Evolutionary conservation across 2,329 filamentous ascomycete genomes (phyloP), one percentile per base, ranked within the genome.

Genomic region (Fusarium austroafricanum): DNA sequence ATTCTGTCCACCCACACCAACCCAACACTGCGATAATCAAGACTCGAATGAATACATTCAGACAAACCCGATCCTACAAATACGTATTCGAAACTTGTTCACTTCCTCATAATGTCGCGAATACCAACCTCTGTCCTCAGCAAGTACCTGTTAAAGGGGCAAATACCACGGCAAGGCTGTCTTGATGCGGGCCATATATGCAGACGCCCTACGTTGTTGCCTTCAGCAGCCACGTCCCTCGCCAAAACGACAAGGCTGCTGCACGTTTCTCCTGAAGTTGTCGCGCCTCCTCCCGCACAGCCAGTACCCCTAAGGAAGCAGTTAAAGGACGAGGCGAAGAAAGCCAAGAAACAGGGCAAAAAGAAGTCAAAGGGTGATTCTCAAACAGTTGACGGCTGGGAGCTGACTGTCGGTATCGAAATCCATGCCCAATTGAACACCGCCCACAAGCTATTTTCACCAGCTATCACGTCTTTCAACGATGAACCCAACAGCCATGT

Each of bases 371-470:
- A 84, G 67, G 75, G 71, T 28, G 76, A 80, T 35, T 77, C 75
- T 3, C 86, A 89, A 76, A 84, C 82, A 18, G 86, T 87, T 2
- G 80, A 84, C 8, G 89, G 90, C 33, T 99, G 96, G 96, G 93
- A 97, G 78, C 83, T 98, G 74, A 97, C 95, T 0, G 93, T 98
- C 28, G 96, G 96, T 64, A 94, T 99, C 71, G 96, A 99, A 82
- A 96, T 99, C 68, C 96, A 99, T 77, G 96, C 96, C 20, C 95
- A 98, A 80, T 85, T 99, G 74, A 97, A 98, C 79, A 96, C 94
- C 0, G 84, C 87, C 6, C 85, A 86, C 75, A 99, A 99, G 80
- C 87, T 99, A 56, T 99, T 99, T 82, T 98, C 96, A 2, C 78
- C 86, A 37, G 90, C 90, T 12, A 78, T 82, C 14, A 89, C 89